Evolutionary conservation across 139 green algal genomes (phyloP).

Genomic region (Chlorella vulgaris): DNA sequence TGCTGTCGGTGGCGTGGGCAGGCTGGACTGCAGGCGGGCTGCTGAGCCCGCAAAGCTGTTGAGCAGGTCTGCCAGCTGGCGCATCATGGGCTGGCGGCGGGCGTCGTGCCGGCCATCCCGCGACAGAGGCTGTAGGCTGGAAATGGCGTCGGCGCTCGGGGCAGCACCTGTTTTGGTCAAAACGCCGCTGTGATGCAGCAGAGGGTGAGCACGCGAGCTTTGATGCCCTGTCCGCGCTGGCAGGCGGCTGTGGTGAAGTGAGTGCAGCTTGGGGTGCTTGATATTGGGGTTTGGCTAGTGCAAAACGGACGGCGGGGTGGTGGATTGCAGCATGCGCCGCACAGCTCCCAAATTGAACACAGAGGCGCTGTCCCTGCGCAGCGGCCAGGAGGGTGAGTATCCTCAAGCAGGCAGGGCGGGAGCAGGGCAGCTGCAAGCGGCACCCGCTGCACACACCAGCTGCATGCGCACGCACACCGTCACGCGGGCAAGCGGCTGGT

Average conservation of each 20-base stretch:
- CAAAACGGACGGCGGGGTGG: conserved; percentile 67
- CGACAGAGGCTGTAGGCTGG: neutral
- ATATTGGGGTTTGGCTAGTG: conserved; percentile 16
- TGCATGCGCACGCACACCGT: too few relatives aligned
- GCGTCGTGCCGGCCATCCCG: neutral
- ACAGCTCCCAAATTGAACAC: conserved; percentile 63
- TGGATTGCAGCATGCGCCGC: conserved; percentile 66
- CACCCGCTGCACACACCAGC: too few relatives aligned
- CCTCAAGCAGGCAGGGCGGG: neutral
- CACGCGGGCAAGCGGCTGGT: too few relatives aligned
- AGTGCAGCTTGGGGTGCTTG: neutral
- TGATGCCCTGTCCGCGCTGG: too few relatives aligned
- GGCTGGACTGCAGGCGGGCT: neutral
- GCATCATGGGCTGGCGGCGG: neutral
- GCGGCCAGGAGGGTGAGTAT: neutral
- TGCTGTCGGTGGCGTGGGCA: neutral
- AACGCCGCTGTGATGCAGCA: too few relatives aligned
- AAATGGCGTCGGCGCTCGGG: neutral
- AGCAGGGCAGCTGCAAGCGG: too few relatives aligned
- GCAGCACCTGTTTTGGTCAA: neutral
- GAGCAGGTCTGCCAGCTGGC: conserved; percentile 1
- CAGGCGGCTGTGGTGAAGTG: neutral
- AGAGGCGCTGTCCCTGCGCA: conserved; percentile 40
- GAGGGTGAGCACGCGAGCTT: too few relatives aligned
- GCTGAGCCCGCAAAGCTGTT: conserved; percentile 11